Evolutionary conservation across 768 basidiomycete species (phyloP).

Genomic region (Fomitopsis pulvina): DNA sequence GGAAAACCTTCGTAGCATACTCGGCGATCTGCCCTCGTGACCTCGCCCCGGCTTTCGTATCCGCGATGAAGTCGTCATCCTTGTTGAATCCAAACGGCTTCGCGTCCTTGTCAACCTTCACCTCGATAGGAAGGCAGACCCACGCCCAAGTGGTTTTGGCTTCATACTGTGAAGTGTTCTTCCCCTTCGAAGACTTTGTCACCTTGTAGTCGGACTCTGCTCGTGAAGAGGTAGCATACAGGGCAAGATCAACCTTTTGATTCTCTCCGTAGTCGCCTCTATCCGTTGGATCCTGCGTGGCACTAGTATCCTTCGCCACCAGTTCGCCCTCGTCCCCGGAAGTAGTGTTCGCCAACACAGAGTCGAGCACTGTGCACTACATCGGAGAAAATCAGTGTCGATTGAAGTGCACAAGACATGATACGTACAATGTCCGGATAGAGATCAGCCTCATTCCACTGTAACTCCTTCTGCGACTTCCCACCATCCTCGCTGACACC

Average conservation of each 20-base stretch:
- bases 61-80: not conserved
- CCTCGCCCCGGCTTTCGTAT: not conserved
- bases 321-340: not conserved
- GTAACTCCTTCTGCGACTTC: too few relatives aligned
- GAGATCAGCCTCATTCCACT: too few relatives aligned
- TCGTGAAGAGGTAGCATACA: not conserved
- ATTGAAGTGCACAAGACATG: too few relatives aligned
- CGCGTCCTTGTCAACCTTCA: not conserved
- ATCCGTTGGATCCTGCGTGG: not conserved
- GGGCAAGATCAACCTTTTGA: not conserved
- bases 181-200: not conserved
- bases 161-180: not conserved
- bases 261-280: not conserved
- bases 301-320: not conserved
- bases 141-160: not conserved
- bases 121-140: not conserved
- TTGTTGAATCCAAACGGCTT: not conserved
- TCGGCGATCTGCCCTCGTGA: conserved; percentile 2
- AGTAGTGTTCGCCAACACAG: too few relatives aligned
- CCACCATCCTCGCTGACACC: too few relatives aligned
- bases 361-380: too few relatives aligned
- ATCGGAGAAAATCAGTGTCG: too few relatives aligned
- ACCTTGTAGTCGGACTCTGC: not conserved
- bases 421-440: too few relatives aligned
- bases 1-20: conserved; percentile 2